Evolutionary conservation across 2,329 filamentous ascomycete species (phyloP), one percentile per base, ranked within the genome.

Genomic region (Sporothrix dimorphospora): DNA sequence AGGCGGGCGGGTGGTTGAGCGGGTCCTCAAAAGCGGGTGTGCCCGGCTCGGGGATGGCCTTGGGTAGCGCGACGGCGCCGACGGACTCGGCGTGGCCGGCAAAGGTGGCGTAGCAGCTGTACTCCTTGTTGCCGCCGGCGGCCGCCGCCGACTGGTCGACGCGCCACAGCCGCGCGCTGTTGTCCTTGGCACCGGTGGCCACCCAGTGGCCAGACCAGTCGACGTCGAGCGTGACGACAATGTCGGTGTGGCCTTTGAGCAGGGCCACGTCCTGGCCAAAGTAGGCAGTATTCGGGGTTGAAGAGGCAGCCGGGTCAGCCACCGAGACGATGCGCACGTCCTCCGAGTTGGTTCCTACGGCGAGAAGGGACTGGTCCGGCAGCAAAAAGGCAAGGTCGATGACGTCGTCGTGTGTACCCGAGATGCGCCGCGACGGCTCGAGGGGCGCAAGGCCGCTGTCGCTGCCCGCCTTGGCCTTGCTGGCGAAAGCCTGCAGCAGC

Each of bases 181-280:
- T 99, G 80, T 99, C 96, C 82, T 99, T 99, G 27, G 96, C 93
- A 70, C 95, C 96, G 1, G 96, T 98, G 14, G 92, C 95, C 51
- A 99, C 88, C 96, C 96, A 99, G 80, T 96, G 91, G 0, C 97
- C 97, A 11, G 96, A 98, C 94, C 94, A 97, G 81, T 99, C 96
- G 2, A 94, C 90, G 79, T 98, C 94, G 53, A 99, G 85, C 72
- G 94, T 94, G 76, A 99, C 97, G 73, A 99, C 92, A 69, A 99
- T 98, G 76, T 99, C 96, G 67, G 94, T 91, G 77, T 99, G 96
- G 0, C 96, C 96, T 78, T 93, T 93, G 1, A 99, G 85, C 30
- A 96, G 84, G 1, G 91, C 93, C 51, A 97, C 87, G 78, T 99
- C 96, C 73, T 94, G 93, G 16, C 96, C 96, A 80, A 98, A 98